Conservation (phyloP, 2,329 filamentous ascomycete species). For the Sordariomycetes sp. region DNA sequence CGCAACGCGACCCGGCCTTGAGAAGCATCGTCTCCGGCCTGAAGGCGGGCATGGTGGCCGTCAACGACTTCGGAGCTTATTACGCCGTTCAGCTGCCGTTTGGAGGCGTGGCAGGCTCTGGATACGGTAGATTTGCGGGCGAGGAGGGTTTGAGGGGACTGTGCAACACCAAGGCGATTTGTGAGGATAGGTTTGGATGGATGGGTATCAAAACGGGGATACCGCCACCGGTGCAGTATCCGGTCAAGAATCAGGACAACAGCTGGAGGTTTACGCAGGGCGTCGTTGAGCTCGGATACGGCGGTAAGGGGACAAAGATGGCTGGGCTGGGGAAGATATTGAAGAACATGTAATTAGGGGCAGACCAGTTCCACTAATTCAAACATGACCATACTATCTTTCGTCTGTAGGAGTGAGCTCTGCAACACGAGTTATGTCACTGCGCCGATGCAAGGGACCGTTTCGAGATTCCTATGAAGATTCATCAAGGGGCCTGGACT, state of each 20-base stretch:
- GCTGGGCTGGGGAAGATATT: conserved; percentile 30
- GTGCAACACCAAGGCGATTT: conserved; percentile 83
- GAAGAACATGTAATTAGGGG: conserved; percentile 34
- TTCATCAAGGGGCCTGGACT: too few species aligned
- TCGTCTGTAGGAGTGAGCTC: too few species aligned
- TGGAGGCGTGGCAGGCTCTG: conserved; percentile 80
- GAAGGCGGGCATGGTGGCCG: conserved; percentile 79
- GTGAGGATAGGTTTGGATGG: conserved; percentile 60
- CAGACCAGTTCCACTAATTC: too few species aligned
- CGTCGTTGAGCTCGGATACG: conserved; percentile 54
- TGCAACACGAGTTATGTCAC: too few species aligned
- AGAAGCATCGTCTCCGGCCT: conserved; percentile 57
- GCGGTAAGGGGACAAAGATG: conserved; percentile 24
- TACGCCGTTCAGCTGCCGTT: conserved; percentile 95
- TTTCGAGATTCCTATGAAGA: too few species aligned
- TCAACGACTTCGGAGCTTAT: conserved; percentile 92
- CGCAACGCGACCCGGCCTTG: conserved; percentile 50
- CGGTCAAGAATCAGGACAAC: conserved; percentile 54
- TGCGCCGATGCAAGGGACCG: too few species aligned
- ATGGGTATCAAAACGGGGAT: conserved; percentile 65
- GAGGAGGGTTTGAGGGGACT: conserved; percentile 77
- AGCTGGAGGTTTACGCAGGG: conserved; percentile 59
- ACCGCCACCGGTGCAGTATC: conserved; percentile 72
- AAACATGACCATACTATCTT: too few species aligned
- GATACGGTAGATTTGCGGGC: conserved; percentile 88